These are phyloP conservation scores for Penicillium atrosanguineum DNA, from an alignment of 495 filamentous ascomycete species.

Conservation along the genomic window DNA sequence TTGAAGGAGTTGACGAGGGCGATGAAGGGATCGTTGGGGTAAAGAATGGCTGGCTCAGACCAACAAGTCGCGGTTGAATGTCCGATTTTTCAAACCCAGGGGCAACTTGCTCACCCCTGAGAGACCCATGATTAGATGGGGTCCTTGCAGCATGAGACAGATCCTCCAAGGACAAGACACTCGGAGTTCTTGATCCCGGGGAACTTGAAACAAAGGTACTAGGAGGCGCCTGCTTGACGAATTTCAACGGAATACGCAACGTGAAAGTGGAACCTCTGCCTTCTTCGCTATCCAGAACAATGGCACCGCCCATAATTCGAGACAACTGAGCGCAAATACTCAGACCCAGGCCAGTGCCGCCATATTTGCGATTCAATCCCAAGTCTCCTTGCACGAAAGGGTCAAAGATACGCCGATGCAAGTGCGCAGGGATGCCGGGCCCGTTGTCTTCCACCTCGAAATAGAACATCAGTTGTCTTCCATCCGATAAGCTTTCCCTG, in stretches of 20 bases:
- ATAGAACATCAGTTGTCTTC: slow-evolving; percentile 58
- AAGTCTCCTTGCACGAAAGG: slow-evolving; percentile 92
- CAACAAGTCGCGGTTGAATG: slow-evolving; percentile 73
- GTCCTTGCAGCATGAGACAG: slow-evolving; percentile 29
- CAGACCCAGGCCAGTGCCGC: slow-evolving; percentile 86
- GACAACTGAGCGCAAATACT: slow-evolving; percentile 87
- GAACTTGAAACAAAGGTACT: slow-evolving; percentile 37
- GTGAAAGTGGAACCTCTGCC: slow-evolving; percentile 78
- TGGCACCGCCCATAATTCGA: slow-evolving; percentile 74
- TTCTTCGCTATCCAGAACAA: slow-evolving; percentile 68
- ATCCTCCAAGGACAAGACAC: slow-evolving; percentile 28
- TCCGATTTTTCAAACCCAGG: slow-evolving; percentile 38
- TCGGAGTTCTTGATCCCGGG: slow-evolving; percentile 25
- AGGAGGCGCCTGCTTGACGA: slow-evolving; percentile 62
- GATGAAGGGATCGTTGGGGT: slow-evolving; percentile 51
- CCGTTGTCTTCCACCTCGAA: slow-evolving; percentile 90
- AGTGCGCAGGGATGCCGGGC: slow-evolving; percentile 76
- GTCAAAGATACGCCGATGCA: slow-evolving; percentile 83
- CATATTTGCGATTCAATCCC: slow-evolving; percentile 83
- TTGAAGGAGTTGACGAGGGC: slow-evolving; percentile 24
- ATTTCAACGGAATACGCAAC: slow-evolving; percentile 79
- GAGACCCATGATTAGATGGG: slow-evolving; percentile 21
- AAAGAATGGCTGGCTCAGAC: slow-evolving; percentile 84
- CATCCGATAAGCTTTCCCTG: background rate
- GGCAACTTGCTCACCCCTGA: slow-evolving; percentile 17